Evolutionary conservation across 2,329 filamentous ascomycete genomes (phyloP).

Genomic region (Colletotrichum horii): DNA sequence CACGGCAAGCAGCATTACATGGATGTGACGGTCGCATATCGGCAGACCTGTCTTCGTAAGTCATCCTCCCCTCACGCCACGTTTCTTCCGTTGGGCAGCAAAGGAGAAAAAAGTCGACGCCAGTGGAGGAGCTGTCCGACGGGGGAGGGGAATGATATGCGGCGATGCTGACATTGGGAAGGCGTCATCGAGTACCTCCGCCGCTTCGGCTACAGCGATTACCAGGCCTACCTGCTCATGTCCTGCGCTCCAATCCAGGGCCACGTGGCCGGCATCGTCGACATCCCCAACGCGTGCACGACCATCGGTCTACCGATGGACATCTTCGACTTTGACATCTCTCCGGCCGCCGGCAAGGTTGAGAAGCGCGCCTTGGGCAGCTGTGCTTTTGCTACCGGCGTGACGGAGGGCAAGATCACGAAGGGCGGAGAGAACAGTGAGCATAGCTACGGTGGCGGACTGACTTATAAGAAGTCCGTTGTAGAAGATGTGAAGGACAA

Average conservation of each 20-base stretch:
- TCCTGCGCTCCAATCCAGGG: slow-evolving; percentile 89
- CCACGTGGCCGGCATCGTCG: slow-evolving; percentile 87
- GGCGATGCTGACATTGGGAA: slow-evolving; percentile 11
- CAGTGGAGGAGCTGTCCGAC: background rate
- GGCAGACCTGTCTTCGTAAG: slow-evolving; percentile 74
- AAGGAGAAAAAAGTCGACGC: background rate
- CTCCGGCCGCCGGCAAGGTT: slow-evolving; percentile 62
- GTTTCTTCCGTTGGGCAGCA: background rate
- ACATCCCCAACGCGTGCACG: slow-evolving; percentile 90
- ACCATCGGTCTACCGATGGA: slow-evolving; percentile 89
- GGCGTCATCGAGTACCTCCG: slow-evolving; percentile 80
- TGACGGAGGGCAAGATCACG: slow-evolving; percentile 47
- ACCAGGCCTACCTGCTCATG: slow-evolving; percentile 86
- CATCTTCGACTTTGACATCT: slow-evolving; percentile 94
- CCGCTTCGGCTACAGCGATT: slow-evolving; percentile 71
- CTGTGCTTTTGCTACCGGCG: slow-evolving; percentile 68
- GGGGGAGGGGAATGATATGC: background rate
- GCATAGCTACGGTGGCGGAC: slow-evolving; percentile 54
- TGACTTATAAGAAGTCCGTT: slow-evolving; percentile 48
- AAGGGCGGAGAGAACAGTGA: slow-evolving; percentile 51
- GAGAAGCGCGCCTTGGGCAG: slow-evolving; percentile 34
- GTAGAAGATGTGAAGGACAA: slow-evolving; percentile 24
- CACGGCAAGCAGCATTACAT: slow-evolving; percentile 88
- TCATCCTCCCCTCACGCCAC: background rate
- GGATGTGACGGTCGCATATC: slow-evolving; percentile 85